These are phyloP conservation scores for Candida vartiovaarae DNA, from an alignment of 805 yeast genomes.

Conservation along the genomic window DNA sequence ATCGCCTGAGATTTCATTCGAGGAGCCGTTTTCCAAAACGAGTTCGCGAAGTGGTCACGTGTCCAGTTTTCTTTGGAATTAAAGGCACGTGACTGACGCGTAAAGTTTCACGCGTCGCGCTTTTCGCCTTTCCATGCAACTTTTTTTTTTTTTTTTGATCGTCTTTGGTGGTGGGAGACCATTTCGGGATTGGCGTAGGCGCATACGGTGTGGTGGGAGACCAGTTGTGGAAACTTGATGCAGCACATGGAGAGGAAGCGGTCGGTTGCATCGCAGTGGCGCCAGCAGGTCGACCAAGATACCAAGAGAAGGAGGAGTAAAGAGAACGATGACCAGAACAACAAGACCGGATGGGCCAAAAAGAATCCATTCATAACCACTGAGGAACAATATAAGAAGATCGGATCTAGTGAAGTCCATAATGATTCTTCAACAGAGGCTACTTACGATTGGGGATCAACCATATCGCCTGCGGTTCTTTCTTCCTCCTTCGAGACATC, in stretches of 20 bases:
- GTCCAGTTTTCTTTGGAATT: no score
- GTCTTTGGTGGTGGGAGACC: background rate
- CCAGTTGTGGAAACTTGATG: no score
- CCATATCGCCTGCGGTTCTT: slow-evolving; percentile 5
- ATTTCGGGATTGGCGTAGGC: no score
- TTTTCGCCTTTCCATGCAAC: background rate
- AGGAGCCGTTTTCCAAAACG: no score
- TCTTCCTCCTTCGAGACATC: slow-evolving; percentile 5
- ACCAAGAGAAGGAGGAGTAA: background rate
- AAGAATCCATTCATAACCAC: background rate
- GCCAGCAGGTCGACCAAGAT: background rate
- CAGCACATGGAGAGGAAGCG: no score
- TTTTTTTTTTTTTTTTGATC: background rate
- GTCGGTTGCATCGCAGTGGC: background rate
- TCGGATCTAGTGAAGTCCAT: slow-evolving; percentile 16
- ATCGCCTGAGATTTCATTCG: no score
- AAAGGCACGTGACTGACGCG: no score
- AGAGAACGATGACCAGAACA: background rate
- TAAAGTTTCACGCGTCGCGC: no score
- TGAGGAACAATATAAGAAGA: slow-evolving; percentile 12
- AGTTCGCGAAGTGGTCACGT: no score
- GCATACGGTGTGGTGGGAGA: no score
- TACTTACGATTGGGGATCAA: slow-evolving; percentile 15
- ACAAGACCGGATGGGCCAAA: no score
- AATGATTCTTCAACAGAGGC: slow-evolving; percentile 12